Evolutionary conservation across 805 yeast genomes (phyloP), one percentile per base, ranked within the genome.

Genomic region (Candida adriatica): DNA sequence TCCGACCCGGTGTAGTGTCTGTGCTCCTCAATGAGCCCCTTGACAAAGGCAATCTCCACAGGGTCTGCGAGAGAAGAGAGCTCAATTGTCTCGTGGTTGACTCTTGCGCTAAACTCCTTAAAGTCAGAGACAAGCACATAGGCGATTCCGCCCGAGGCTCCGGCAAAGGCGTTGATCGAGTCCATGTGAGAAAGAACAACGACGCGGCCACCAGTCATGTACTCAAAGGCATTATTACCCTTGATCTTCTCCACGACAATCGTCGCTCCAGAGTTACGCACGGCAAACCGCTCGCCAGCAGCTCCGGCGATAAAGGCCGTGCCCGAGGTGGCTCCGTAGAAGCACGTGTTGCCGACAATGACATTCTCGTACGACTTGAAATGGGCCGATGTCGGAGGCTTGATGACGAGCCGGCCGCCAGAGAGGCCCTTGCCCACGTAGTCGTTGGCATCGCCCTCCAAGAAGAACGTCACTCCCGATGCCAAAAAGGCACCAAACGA

Each of bases 81-180:
- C 49, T 82, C 96, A 45, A 92, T 90, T 46, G 85, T 77, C 45
- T 80, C 90, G 26, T 61, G 55, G 63, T 90, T 90, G 45, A 85
- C 86, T 60, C 79, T 79, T 41, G 76, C 75, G 40, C 68, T 67
- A 52, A 90, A 88, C 55, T 87, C 96, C 55, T 88, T 95, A 41
- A 54, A 56, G 31, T 92, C 96, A 68, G 90, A 83, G 50, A 88
- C 95, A 49, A 90, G 70, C 38, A 94, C 96, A 55, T 90, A 90
- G 11, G 96, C 94, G 59, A 92, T 90, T 75, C 98, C 98, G 63
- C 98, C 98, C 49, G 96, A 88, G 82, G 92, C 92, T 68, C 98
- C 98, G 35, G 98, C 95, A 39, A 78, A 63, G 4, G 70, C 69
- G 40, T 84, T 96, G 57, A 87, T 80, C 42, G 96, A 76, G 37